These are phyloP conservation scores for Litsea cubeba DNA, from an alignment of 164 flowering plant genomes.

Conservation along the genomic window DNA sequence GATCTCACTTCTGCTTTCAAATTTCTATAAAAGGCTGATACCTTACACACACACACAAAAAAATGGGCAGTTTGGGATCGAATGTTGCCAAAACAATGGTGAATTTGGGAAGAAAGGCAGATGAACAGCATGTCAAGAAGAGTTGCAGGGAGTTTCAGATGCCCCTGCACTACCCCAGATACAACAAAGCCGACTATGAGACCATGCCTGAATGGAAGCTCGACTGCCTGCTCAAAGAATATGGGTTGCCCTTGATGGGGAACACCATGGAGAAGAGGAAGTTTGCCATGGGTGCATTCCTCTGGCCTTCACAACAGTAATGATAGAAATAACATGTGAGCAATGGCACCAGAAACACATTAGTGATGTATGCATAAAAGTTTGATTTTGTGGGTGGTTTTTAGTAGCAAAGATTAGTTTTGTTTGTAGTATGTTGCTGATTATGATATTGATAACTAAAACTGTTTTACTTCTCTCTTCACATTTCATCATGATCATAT, in stretches of 20 bases:
- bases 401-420: too few relatives aligned
- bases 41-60: neutral
- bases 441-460: too few relatives aligned
- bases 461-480: too few relatives aligned
- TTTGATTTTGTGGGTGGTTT: too few relatives aligned
- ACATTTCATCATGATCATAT: too few relatives aligned
- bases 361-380: too few relatives aligned
- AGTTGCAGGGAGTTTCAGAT: conserved; percentile 24
- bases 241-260: conserved; percentile 34
- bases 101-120: neutral
- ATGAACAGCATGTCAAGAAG: conserved; percentile 7
- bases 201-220: conserved; percentile 45
- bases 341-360: too few relatives aligned
- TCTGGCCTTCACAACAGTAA: conserved; percentile 15
- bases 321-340: too few relatives aligned
- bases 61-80: neutral
- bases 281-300: conserved; percentile 45
- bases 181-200: conserved; percentile 32
- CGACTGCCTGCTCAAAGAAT: conserved; percentile 24
- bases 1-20: neutral
- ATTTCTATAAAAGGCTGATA: neutral
- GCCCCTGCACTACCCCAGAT: conserved; percentile 47
- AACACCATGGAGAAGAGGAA: conserved; percentile 28
- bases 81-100: neutral
- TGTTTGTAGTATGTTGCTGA: too few relatives aligned